These are phyloP conservation scores for Emericellopsis terricola DNA, from an alignment of 495 filamentous ascomycete species.

Conservation along the genomic window DNA sequence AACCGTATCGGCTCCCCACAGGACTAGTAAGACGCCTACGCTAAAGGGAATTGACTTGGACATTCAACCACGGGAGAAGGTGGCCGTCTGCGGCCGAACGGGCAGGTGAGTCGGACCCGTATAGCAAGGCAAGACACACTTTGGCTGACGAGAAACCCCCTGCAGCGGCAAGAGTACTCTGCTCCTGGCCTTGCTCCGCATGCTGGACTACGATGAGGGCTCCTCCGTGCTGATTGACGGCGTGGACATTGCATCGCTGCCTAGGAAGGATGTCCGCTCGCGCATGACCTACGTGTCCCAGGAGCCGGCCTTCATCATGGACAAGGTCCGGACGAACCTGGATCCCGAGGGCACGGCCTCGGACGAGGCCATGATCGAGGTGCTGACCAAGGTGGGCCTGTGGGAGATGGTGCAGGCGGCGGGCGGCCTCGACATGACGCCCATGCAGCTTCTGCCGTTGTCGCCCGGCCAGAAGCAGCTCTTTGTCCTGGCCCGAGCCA, in stretches of 20 bases:
- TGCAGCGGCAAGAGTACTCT: conserved; percentile 24
- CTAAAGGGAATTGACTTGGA: conserved; percentile 5
- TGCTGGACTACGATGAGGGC: conserved; percentile 15
- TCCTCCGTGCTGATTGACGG: conserved; percentile 20
- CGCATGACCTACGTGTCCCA: conserved; percentile 23
- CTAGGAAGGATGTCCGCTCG: conserved; percentile 9
- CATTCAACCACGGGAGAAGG: conserved; percentile 17
- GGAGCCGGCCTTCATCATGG: conserved; percentile 22
- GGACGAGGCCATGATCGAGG: conserved; percentile 14
- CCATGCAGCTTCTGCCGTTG: conserved; percentile 17
- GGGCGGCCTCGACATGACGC: conserved; percentile 10
- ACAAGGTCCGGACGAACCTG: conserved; percentile 22
- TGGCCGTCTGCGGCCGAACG: conserved; percentile 27
- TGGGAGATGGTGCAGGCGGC: conserved; percentile 13
- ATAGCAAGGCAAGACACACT: no score
- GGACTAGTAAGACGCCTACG: conserved; percentile 1
- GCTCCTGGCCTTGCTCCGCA: conserved; percentile 15
- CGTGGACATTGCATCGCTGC: conserved; percentile 16
- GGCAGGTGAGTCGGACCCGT: no score
- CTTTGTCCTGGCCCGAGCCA: conserved; percentile 26
- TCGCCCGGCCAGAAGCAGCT: conserved; percentile 30
- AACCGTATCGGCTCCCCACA: neutral
- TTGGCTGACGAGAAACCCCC: no score
- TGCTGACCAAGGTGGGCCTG: conserved; percentile 14
- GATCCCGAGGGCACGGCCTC: conserved; percentile 8